Evolutionary conservation across 1,284 basidiomycete genomes (phyloP).

Genomic region (Chalciporus sp.): DNA sequence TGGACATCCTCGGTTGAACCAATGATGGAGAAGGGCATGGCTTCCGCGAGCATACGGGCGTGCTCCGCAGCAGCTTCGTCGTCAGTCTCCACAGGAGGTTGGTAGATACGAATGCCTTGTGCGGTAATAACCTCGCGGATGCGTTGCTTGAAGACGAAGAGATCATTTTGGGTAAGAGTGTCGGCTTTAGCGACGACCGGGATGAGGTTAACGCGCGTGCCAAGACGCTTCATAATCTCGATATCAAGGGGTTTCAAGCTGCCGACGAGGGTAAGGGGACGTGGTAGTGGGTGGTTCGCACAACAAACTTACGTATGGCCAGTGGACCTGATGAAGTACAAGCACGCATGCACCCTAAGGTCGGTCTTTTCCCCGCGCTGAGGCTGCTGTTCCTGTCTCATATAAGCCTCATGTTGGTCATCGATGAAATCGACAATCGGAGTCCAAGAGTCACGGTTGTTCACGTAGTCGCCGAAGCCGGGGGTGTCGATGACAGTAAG

Average conservation of each 20-base stretch:
- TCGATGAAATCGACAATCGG: constrained; percentile 99
- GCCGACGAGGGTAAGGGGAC: constrained; percentile 9
- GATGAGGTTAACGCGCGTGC: constrained; percentile 95
- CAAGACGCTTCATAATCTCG: constrained; percentile 98
- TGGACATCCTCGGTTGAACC: constrained; percentile 95
- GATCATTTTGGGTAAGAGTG: constrained; percentile 92
- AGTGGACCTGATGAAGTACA: constrained; percentile 97
- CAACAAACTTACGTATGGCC: constrained; percentile 81
- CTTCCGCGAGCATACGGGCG: constrained; percentile 82
- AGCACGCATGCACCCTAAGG: constrained; percentile 93
- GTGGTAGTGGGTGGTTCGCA: not conserved
- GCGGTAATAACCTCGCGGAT: constrained; percentile 90
- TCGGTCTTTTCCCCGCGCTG: constrained; percentile 92
- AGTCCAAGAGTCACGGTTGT: constrained; percentile 98
- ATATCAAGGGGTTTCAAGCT: constrained; percentile 98
- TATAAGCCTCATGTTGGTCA: constrained; percentile 99
- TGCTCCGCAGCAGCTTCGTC: constrained; percentile 90
- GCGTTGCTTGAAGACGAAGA: constrained; percentile 91
- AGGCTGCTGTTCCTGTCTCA: constrained; percentile 99
- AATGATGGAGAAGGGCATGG: constrained; percentile 99
- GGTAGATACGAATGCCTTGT: constrained; percentile 95
- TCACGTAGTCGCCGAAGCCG: constrained; percentile 99
- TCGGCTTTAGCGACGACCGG: constrained; percentile 98
- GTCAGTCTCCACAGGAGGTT: constrained; percentile 90
- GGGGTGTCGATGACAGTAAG: constrained; percentile 98